Evolutionary conservation across 1,284 basidiomycete species (phyloP).

Genomic region (Cutaneotrichosporon spelunceum): DNA sequence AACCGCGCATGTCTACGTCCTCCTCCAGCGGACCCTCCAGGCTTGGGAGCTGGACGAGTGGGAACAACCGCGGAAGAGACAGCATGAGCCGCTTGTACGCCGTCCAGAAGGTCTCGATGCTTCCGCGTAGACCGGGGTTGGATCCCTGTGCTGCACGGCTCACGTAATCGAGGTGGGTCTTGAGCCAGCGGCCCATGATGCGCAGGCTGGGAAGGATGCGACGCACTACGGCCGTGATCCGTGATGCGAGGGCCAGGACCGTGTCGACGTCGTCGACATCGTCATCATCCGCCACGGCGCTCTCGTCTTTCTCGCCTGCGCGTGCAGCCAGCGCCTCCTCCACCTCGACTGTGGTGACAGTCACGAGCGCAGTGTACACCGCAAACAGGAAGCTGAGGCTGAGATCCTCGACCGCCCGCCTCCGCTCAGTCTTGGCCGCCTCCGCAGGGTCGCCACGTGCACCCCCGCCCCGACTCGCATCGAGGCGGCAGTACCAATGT

Average conservation of each 20-base stretch:
- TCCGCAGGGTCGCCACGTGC: conserved; percentile 43
- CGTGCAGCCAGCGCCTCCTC: conserved; percentile 37
- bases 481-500: conserved; percentile 75
- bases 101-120: conserved; percentile 63
- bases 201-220: conserved; percentile 82
- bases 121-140: conserved; percentile 27
- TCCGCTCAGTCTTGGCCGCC: conserved; percentile 23
- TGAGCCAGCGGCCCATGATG: conserved; percentile 84
- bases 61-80: conserved; percentile 66
- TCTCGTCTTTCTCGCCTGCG: conserved; percentile 42
- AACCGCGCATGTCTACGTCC: conserved; percentile 84
- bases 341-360: conserved; percentile 61
- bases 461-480: conserved; percentile 9
- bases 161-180: conserved; percentile 72
- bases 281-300: conserved; percentile 33
- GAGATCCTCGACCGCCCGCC: conserved; percentile 59
- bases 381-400: conserved; percentile 71
- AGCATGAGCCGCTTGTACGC: conserved; percentile 68
- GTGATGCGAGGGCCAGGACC: conserved; percentile 59
- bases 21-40: conserved; percentile 75
- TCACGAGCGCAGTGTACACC: conserved; percentile 64
- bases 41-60: conserved; percentile 62
- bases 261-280: conserved; percentile 51
- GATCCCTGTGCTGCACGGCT: conserved; percentile 27
- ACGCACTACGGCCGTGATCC: conserved; percentile 79